Conservation (phyloP, 495 filamentous ascomycete genomes). For the Geoglossum glabrum region DNA sequence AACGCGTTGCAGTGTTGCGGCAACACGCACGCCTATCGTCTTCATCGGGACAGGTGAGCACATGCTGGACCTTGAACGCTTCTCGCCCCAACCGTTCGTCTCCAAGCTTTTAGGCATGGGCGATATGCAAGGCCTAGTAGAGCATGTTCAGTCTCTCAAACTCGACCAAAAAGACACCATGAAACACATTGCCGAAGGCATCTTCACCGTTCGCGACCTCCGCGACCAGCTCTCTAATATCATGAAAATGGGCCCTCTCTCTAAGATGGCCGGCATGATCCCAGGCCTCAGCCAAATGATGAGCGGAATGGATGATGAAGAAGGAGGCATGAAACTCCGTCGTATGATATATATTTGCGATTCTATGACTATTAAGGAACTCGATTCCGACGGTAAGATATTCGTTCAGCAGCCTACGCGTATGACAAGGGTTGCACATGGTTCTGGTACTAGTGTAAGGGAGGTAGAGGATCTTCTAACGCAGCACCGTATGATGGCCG, state of each 20-base stretch:
- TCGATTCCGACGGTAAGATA: constrained; percentile 85
- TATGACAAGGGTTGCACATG: constrained; percentile 80
- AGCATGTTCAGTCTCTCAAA: constrained; percentile 94
- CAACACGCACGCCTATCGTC: constrained; percentile 90
- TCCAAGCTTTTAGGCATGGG: constrained; percentile 91
- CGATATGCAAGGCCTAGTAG: constrained; percentile 83
- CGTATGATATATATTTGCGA: constrained; percentile 99
- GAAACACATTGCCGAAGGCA: constrained; percentile 91
- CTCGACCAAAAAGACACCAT: constrained; percentile 96
- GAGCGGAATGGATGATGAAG: constrained; percentile 86
- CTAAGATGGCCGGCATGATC: constrained; percentile 98
- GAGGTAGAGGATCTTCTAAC: constrained; percentile 96
- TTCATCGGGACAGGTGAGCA: constrained; percentile 97
- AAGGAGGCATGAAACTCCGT: constrained; percentile 76
- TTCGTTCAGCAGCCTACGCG: constrained; percentile 84
- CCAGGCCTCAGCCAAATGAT: constrained; percentile 85
- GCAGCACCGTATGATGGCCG: constrained; percentile 96
- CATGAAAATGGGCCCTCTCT: constrained; percentile 98
- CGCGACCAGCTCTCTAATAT: constrained; percentile 91
- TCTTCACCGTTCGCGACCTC: constrained; percentile 88
- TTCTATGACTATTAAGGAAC: constrained; percentile 85
- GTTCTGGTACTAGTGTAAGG: constrained; percentile 74
- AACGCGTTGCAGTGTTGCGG: constrained; percentile 38
- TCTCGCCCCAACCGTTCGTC: constrained; percentile 78
- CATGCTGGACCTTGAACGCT: constrained; percentile 83